Base-by-base conservation (phyloP, 768 basidiomycete genomes). In the Suillus variegatus region DNA sequence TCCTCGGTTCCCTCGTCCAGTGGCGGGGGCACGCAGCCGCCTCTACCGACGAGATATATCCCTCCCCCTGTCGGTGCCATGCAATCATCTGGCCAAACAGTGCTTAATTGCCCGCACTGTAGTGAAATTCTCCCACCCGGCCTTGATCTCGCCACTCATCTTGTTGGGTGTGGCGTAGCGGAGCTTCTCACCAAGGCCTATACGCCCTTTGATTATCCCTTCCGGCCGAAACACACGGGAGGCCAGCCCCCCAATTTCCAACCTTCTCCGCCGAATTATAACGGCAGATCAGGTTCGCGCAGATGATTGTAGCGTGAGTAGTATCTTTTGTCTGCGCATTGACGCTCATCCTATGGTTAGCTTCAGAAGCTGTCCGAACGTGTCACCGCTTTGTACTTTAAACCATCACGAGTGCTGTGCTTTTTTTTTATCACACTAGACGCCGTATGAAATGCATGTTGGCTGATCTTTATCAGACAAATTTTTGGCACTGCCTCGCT, bases 81-180 rank as follows among this genome's bases (percentile, higher is more conserved):
- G 58, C 41, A 44, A 36, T 16, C 56, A 16, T 61, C 22, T 46
- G 61, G 36, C 3, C 46, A 36, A 6, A 41, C 10, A 3, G 9
- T 25, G 16, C 51, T 57, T 20, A 52, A 25, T 20, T 74, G 72
- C 47, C 25, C 40, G 44, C 72, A 70, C n/a, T 72, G 72, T n/a
- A 36, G 28, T 32, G 35, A 65, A 3, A n/a, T 18, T 3, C 67
- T 68, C 28, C 6, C 46, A 25, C 66, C 66, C 22, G 68, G 61
- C 7, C 28, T 43, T 32, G 70, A 68, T 10, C 47, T 68, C 4
- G 62, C 62, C 32, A 18, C 16, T n/a, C 68, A 74, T 43, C 47
- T 55, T 13, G 4, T 65, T 16, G 60, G 49, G n/a, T 72, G 72
- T 60, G 68, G 70, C 9, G 66, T 56, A 10, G 62, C 56, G 10